Evolutionary conservation across 2,329 filamentous ascomycete species (phyloP).

Genomic region (Elsinoe batatas): DNA sequence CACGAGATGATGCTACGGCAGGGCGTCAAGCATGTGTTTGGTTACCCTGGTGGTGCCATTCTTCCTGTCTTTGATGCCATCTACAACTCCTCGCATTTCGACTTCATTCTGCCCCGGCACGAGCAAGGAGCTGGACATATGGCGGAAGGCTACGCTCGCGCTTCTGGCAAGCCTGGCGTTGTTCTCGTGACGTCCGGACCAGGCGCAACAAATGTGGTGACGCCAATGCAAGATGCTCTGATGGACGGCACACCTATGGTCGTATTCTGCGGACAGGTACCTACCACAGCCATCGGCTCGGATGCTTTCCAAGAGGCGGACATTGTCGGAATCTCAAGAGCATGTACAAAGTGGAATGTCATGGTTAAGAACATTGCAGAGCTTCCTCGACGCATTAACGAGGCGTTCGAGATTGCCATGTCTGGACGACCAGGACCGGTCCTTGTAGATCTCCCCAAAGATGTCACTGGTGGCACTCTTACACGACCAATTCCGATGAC

Average conservation of each 20-base stretch:
- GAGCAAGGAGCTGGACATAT: conserved; percentile 98
- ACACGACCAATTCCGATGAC: conserved; percentile 73
- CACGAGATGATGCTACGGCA: conserved; percentile 98
- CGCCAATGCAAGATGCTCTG: conserved; percentile 90
- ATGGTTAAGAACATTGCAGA: conserved; percentile 96
- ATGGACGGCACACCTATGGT: conserved; percentile 94
- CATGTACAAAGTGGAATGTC: conserved; percentile 98
- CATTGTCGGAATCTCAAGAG: conserved; percentile 81
- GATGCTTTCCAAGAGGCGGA: conserved; percentile 98
- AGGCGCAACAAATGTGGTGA: conserved; percentile 92
- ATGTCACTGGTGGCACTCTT: conserved; percentile 80
- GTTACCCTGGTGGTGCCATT: conserved; percentile 89
- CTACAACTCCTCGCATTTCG: conserved; percentile 93
- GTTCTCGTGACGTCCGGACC: conserved; percentile 95
- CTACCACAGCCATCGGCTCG: conserved; percentile 79
- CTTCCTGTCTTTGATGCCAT: conserved; percentile 98
- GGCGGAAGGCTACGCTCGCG: conserved; percentile 93
- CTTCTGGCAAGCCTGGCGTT: conserved; percentile 86
- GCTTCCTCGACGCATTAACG: conserved; percentile 86
- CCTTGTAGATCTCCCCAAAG: conserved; percentile 90
- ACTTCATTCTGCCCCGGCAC: conserved; percentile 90
- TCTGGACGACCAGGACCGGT: conserved; percentile 89
- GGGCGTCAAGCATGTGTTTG: conserved; percentile 79
- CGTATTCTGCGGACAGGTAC: conserved; percentile 90
- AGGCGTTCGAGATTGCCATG: conserved; percentile 96